phyloP scores from a whole-genome alignment of 2,329 filamentous ascomycete genomes.

The Orbilia javanica region DNA sequence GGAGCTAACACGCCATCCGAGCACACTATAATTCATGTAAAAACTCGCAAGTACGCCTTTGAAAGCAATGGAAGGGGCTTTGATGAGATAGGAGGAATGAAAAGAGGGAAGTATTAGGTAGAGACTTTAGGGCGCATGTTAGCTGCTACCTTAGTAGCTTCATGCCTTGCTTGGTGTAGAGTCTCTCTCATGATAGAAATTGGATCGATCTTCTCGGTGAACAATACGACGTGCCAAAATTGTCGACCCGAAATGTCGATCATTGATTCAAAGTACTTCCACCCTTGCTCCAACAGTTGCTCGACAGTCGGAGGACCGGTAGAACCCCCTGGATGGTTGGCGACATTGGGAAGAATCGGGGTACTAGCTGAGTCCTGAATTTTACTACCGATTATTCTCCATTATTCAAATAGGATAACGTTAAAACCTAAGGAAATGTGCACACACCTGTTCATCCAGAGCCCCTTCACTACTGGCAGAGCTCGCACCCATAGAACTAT shows the following conservation, averaged over 20 bases:
- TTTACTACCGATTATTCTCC: too few species aligned
- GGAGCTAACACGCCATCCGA: neutral
- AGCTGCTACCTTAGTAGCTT: neutral
- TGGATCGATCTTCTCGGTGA: neutral
- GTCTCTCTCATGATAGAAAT: neutral
- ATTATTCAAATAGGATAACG: neutral
- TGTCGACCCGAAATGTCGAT: neutral
- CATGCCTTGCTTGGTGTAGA: neutral
- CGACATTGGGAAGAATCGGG: neutral
- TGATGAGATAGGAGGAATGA: neutral
- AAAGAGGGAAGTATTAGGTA: neutral
- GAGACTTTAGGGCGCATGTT: neutral
- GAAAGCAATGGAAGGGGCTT: too few species aligned
- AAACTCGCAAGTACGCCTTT: too few species aligned
- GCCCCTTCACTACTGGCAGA: neutral
- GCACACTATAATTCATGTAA: neutral
- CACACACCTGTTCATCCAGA: neutral
- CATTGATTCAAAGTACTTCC: neutral
- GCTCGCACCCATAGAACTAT: neutral
- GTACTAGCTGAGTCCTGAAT: neutral
- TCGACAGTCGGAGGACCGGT: neutral
- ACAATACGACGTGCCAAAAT: slow-evolving; percentile 9
- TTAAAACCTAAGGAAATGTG: neutral
- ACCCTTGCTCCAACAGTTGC: neutral
- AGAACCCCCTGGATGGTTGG: neutral